A percentile compares a stretch with the other conserved stretches of the same genome.
phyloP scores from a whole-genome alignment of 805 yeast genomes.

The Candida maltosa region DNA sequence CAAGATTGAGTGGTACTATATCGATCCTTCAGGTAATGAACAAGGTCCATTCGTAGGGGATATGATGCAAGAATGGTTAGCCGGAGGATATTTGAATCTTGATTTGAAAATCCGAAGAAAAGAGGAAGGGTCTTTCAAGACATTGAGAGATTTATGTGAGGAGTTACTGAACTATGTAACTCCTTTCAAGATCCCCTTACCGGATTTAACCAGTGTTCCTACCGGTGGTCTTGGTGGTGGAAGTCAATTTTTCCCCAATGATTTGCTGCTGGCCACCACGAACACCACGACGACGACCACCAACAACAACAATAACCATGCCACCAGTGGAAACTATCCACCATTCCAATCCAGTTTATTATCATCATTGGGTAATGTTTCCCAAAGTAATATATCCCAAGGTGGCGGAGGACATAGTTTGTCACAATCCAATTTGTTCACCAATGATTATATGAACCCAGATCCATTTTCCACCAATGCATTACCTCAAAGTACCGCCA shows the following conservation, averaged over 20 bases:
- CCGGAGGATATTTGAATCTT: slow-evolving; percentile 53
- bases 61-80: slow-evolving; percentile 77
- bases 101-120: slow-evolving; percentile 57
- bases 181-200: slow-evolving; percentile 65
- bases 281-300: no score
- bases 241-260: slow-evolving; percentile 7
- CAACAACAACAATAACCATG: no score
- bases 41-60: slow-evolving; percentile 82
- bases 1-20: slow-evolving; percentile 63
- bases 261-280: no score
- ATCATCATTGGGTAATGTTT: no score
- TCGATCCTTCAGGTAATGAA: slow-evolving; percentile 64
- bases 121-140: slow-evolving; percentile 47
- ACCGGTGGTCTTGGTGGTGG: background rate
- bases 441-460: slow-evolving; percentile 18
- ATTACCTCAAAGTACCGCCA: slow-evolving; percentile 8
- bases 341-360: no score
- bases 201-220: slow-evolving; percentile 18
- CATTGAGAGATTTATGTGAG: slow-evolving; percentile 53
- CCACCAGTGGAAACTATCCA: no score
- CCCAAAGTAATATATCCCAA: no score
- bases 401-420: no score
- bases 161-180: slow-evolving; percentile 44
- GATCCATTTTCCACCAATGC: slow-evolving; percentile 18
- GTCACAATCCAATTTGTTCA: slow-evolving; percentile 18